These are phyloP conservation scores for Hordeum pubiflorum DNA, from an alignment of 202 grass and related monocot species.

Conservation along the genomic window DNA sequence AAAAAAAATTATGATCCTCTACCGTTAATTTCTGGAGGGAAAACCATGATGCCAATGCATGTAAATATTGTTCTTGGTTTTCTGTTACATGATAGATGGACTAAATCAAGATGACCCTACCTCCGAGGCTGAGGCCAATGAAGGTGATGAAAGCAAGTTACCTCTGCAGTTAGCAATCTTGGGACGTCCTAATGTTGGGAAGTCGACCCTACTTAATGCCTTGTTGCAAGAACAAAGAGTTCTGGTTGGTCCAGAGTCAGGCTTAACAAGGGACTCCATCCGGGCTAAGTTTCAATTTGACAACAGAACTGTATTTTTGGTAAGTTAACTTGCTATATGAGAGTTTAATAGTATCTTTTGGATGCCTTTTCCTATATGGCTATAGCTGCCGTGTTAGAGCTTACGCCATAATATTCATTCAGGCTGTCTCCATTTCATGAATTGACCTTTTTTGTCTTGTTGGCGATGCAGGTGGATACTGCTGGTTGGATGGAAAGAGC, in stretches of 20 bases:
- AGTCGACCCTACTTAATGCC: conserved; percentile 86
- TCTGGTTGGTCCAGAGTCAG: conserved; percentile 91
- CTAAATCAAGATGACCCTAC: conserved; percentile 40
- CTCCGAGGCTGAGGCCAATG: conserved; percentile 23
- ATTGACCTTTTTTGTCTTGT: background rate
- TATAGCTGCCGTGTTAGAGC: background rate
- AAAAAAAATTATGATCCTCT: background rate
- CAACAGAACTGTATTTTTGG: conserved; percentile 78
- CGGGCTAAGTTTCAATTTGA: conserved; percentile 84
- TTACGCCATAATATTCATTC: background rate
- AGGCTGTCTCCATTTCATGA: background rate
- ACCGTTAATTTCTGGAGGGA: background rate
- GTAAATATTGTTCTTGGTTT: conserved; percentile 10
- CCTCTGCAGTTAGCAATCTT: conserved; percentile 93
- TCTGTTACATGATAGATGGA: conserved; percentile 43
- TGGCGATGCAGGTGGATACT: conserved; percentile 71
- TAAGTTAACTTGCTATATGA: conserved; percentile 37
- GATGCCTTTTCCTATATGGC: background rate
- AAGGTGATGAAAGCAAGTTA: conserved; percentile 56
- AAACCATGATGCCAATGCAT: background rate
- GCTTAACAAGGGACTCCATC: conserved; percentile 94
- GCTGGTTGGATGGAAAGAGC: conserved; percentile 89
- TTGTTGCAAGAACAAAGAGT: conserved; percentile 94
- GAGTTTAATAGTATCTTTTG: background rate
- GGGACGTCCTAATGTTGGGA: conserved; percentile 92